phyloP scores from a whole-genome alignment of 169 alveolate species.

The Cryptosporidium andersoni region DNA sequence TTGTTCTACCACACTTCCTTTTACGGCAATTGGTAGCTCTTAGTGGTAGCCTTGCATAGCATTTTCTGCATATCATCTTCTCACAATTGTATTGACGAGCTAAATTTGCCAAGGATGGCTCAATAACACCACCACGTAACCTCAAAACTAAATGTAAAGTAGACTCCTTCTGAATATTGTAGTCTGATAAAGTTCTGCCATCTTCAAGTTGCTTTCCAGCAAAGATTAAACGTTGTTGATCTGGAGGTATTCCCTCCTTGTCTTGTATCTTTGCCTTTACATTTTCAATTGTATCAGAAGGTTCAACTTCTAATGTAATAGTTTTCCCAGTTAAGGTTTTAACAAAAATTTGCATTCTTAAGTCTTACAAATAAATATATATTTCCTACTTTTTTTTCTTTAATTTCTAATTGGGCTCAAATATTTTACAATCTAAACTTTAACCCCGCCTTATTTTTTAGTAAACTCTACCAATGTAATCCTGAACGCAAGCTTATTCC shows the following conservation, averaged over 20 bases:
- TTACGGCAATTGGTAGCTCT: constrained; percentile 99
- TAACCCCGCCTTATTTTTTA: no score
- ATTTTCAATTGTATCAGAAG: constrained; percentile 96
- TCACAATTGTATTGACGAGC: constrained; percentile 99
- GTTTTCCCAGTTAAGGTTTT: constrained; percentile 97
- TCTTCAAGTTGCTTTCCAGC: constrained; percentile 99
- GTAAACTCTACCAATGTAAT: no score
- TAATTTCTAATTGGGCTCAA: no score
- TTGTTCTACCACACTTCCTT: constrained; percentile 99
- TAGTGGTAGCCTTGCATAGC: constrained; percentile 99
- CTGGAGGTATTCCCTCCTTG: constrained; percentile 99
- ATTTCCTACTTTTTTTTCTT: neutral
- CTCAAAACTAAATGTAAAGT: constrained; percentile 97
- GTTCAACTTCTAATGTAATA: constrained; percentile 94
- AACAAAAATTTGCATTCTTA: constrained; percentile 92
- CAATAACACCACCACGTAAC: constrained; percentile 99
- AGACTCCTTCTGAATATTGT: constrained; percentile 97
- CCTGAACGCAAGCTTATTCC: no score
- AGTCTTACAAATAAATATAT: constrained; percentile 1
- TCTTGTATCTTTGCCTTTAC: constrained; percentile 97
- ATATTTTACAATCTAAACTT: no score
- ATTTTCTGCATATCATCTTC: constrained; percentile 96
- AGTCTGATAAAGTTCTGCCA: constrained; percentile 97
- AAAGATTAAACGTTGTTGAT: constrained; percentile 98
- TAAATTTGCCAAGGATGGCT: constrained; percentile 97